Evolutionary conservation across 495 filamentous ascomycete genomes (phyloP), one percentile per base, ranked within the genome.

Genomic region (Aspergillus biplanus): DNA sequence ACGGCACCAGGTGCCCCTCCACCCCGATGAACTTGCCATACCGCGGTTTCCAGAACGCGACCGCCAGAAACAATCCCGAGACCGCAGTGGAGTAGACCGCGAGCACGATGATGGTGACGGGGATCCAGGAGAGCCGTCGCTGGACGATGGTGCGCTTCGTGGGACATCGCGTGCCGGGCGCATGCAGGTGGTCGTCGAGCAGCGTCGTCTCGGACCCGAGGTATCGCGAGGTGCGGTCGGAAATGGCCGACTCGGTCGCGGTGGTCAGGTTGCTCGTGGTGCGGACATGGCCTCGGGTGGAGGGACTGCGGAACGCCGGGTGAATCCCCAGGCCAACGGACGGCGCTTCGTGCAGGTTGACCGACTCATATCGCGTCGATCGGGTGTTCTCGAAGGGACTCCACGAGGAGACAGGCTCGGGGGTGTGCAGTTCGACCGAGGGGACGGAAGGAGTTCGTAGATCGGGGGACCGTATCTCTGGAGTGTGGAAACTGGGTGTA

Each of bases 71-170:
- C 6, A 91, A 62, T 0, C 84, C 86, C 2, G 89, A 91, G 33
- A 90, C 78, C 1, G 86, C 35, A 0, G 88, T 91, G 0, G 88
- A 87, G 67, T 89, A 92, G 13, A 91, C 56, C 6, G 87, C 86
- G 4, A 92, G 74, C 0, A 85, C 52, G 27, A 90, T 59, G 15
- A 91, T 75, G 0, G 82, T 78, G 0, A 87, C 64, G 4, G 84
- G 83, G 7, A 90, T 70, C 84, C 87, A 89, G 55, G 80, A 83
- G 33, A 74, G 67, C 9, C 84, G 79, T 9, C 71, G 64, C 33
- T 77, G 70, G 4, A 72, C 63, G n/a, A 78, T 68, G 11, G 47
- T 63, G 16, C 44, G 39, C 6, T 42, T 50, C 33, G 61, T 52
- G 46, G 44, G 61, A 49, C 54, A 63, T n/a, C 16, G 44, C 21